Conservation (phyloP, 1,139 yeast genomes). For the Geotrichum histeridarum region DNA sequence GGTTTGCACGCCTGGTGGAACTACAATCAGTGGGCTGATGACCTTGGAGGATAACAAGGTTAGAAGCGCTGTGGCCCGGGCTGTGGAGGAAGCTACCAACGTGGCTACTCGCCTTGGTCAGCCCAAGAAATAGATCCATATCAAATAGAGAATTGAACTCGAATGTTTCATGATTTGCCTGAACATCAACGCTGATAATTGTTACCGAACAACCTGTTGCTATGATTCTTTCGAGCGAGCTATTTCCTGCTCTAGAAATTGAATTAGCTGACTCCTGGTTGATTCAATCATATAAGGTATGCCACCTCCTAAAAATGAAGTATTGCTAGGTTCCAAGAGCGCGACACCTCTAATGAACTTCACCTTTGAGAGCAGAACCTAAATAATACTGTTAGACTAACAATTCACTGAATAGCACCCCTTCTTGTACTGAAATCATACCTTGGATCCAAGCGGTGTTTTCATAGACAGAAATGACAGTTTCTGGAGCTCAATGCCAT, state of each 20-base stretch:
- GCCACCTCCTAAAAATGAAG: conserved; percentile 11
- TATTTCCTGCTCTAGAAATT: conserved; percentile 9
- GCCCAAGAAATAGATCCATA: conserved; percentile 41
- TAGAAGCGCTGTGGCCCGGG: conserved; percentile 79
- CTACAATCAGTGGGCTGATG: conserved; percentile 92
- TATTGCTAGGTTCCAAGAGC: conserved; percentile 13
- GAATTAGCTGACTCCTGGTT: conserved; percentile 4
- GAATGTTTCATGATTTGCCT: neutral
- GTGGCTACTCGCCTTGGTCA: conserved; percentile 61
- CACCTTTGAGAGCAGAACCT: conserved; percentile 10
- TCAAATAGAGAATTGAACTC: neutral
- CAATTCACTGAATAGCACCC: neutral
- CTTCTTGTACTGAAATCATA: neutral
- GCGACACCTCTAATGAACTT: conserved; percentile 16
- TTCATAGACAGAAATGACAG: conserved; percentile 21
- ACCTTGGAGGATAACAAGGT: conserved; percentile 90
- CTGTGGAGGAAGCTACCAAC: conserved; percentile 83
- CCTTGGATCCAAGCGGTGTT: conserved; percentile 23
- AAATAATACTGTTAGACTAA: neutral
- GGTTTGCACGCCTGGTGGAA: conserved; percentile 97
- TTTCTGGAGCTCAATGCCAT: conserved; percentile 28
- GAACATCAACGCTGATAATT: neutral
- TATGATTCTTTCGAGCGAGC: neutral
- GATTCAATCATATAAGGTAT: conserved; percentile 5
- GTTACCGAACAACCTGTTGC: neutral